Conservation (phyloP, 2,329 filamentous ascomycete genomes). For the Aspergillus sp. region DNA sequence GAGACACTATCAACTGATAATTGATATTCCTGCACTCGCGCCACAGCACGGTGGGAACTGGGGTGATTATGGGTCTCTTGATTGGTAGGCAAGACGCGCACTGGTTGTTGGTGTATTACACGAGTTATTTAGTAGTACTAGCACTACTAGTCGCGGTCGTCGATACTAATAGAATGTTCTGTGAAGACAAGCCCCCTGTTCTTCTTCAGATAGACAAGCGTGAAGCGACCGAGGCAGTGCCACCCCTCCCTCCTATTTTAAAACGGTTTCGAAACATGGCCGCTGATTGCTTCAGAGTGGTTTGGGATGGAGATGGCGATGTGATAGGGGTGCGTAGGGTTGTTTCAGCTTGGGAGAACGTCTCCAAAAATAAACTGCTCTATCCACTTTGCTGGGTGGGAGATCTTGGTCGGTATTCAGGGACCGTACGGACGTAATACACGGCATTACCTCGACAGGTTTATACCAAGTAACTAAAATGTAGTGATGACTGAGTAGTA, state of each 20-base stretch:
- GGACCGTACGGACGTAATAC: neutral
- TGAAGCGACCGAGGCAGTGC: neutral
- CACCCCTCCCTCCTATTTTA: conserved; percentile 1
- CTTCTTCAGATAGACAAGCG: neutral
- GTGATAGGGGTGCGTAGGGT: conserved; percentile 11
- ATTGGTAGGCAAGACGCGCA: conserved; percentile 19
- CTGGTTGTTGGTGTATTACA: too few relatives aligned
- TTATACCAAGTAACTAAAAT: neutral
- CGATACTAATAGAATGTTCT: conserved; percentile 3
- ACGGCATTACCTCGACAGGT: neutral
- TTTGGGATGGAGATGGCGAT: conserved; percentile 4
- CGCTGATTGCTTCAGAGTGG: conserved; percentile 4
- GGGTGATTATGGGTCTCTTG: neutral
- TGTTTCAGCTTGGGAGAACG: conserved; percentile 4
- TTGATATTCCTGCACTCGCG: neutral
- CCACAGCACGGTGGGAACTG: neutral
- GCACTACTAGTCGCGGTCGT: neutral
- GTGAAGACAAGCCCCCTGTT: conserved; percentile 7
- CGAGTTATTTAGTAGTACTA: too few relatives aligned
- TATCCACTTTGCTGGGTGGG: too few relatives aligned
- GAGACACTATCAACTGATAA: neutral
- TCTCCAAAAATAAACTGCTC: neutral
- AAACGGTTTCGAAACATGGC: conserved; percentile 1
- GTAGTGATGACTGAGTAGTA: neutral
- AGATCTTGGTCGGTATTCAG: conserved; percentile 3